Conservation (phyloP, 768 basidiomycete genomes). For the Clavulina sp. region DNA sequence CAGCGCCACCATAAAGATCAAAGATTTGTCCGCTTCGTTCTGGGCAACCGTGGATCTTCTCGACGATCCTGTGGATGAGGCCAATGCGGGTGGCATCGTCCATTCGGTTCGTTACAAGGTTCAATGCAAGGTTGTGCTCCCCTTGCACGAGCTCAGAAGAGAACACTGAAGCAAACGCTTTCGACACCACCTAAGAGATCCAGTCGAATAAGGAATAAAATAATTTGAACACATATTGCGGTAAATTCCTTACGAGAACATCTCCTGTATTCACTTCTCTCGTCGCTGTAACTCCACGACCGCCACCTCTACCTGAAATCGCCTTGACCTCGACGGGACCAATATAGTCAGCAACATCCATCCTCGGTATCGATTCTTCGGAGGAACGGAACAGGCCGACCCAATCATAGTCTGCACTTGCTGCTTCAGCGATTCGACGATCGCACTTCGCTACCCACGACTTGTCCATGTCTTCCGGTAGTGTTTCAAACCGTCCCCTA, state of each 20-base stretch:
- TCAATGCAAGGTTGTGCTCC: background rate
- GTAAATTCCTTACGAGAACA: slow-evolving; percentile 13
- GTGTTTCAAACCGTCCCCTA: slow-evolving; percentile 8
- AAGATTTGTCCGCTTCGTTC: slow-evolving; percentile 12
- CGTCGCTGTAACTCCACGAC: slow-evolving; percentile 16
- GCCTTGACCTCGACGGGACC: slow-evolving; percentile 13
- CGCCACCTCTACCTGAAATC: slow-evolving; percentile 14
- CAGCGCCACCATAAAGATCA: slow-evolving; percentile 17
- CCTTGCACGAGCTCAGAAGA: background rate
- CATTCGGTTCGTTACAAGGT: background rate
- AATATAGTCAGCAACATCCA: slow-evolving; percentile 16
- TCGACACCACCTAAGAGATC: background rate
- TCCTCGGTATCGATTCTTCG: slow-evolving; percentile 4
- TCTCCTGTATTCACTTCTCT: slow-evolving; percentile 15
- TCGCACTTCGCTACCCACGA: slow-evolving; percentile 13
- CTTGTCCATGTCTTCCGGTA: slow-evolving; percentile 5
- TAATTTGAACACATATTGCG: slow-evolving; percentile 15
- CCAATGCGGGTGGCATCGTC: background rate
- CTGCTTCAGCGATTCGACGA: slow-evolving; percentile 13
- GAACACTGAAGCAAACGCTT: background rate
- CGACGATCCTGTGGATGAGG: background rate
- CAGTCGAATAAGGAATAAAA: slow-evolving; percentile 12
- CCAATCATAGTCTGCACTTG: slow-evolving; percentile 17
- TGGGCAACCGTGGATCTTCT: slow-evolving; percentile 15
- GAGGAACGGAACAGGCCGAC: slow-evolving; percentile 13